Conservation (phyloP, 2,329 filamentous ascomycete genomes). For the Macrophomina phaseolina region DNA sequence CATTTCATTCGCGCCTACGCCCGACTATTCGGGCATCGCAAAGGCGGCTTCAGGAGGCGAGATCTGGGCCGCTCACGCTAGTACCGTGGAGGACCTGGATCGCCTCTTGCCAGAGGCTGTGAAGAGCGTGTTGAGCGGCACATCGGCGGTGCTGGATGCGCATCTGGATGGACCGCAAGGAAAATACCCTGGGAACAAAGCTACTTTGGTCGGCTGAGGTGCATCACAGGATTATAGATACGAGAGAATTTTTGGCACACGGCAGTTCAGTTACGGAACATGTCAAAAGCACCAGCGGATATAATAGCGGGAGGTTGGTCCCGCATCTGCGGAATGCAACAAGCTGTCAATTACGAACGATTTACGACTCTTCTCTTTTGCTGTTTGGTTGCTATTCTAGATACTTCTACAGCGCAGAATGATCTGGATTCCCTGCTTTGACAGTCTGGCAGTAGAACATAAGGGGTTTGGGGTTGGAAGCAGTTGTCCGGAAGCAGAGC, state of each 20-base stretch:
- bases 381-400: no score
- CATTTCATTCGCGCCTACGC: conserved; percentile 69
- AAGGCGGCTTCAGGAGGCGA: conserved; percentile 67
- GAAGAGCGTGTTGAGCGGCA: conserved; percentile 61
- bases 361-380: no score
- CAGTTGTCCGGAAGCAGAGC: no score
- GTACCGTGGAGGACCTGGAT: conserved; percentile 61
- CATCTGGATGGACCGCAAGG: conserved; percentile 63
- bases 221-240: neutral
- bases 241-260: neutral
- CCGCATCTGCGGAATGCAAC: no score
- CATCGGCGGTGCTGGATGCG: conserved; percentile 67
- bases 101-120: conserved; percentile 63
- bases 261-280: no score
- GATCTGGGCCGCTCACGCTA: conserved; percentile 65
- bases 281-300: no score
- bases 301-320: no score
- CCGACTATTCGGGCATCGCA: conserved; percentile 71
- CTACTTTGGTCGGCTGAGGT: conserved; percentile 29
- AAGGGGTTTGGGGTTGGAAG: no score
- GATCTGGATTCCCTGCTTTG: no score
- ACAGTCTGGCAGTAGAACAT: no score
- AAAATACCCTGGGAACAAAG: conserved; percentile 55
- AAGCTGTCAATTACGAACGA: no score
- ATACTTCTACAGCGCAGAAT: no score